Base-by-base conservation (phyloP, 441 rosid species). In the Viola pubescens region DNA sequence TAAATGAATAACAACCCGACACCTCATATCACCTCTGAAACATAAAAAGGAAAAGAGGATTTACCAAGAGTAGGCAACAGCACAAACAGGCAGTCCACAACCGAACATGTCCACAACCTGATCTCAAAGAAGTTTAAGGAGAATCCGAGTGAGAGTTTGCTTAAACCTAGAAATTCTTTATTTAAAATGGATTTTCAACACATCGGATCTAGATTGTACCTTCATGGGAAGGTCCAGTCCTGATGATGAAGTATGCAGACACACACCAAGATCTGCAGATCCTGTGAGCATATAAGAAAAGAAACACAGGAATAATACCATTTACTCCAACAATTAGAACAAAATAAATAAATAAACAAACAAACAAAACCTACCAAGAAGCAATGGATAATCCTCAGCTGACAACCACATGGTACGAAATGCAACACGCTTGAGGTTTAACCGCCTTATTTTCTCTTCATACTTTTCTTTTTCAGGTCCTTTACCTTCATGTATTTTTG, bases 191-290 rank as follows among this genome's bases (percentile, higher is more conserved):
- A 51, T 14, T 38, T 12, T 0, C 50, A 55, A 51, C 7, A 38
- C 9, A 44, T 43, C 48, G 60, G 6, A 52, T 6, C 10, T n/a
- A 19, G 5, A 51, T n/a, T 53, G 3, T 60, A 82, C 98, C 87
- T 94, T 94, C 99, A 94, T 94, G 55, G 99, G 99, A 53, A 94
- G 97, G 81, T 94, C 97, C 76, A 94, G 66, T 51, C 99, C 97
- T 3, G 99, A 94, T 8, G 99, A 94, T 60, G 98, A 94, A 69
- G 98, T 94, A 68, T 94, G 97, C 71, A 94, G 77, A 73, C 99
- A 90, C 67, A 94, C 99, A 64, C 97, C 97, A 46, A 94, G 87
- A 70, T 90, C 97, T 48, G 96, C 94, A 40, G 99, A 88, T 44
- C 95, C 91, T 85, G 78, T 59, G 66, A 66, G 97, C 89, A 59